A percentile compares a stretch with the other conserved stretches of the same genome.
phyloP scores from a whole-genome alignment of 129 eudicot species.

The Tagetes erecta region DNA sequence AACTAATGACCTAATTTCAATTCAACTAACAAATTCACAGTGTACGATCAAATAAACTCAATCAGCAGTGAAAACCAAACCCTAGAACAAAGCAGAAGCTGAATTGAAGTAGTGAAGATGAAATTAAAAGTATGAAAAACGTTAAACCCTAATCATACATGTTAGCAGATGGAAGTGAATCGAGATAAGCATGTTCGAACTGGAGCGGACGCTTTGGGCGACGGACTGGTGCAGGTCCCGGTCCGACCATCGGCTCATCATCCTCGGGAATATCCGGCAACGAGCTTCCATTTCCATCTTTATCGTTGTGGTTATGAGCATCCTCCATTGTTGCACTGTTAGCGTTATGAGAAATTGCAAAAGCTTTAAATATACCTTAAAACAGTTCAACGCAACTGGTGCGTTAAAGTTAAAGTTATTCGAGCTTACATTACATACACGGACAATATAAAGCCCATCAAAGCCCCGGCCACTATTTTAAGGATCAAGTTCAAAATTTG shows the following conservation, averaged over 20 bases:
- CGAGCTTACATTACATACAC: neutral
- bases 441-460: neutral
- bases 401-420: neutral
- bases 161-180: conserved; percentile 91
- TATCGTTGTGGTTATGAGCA: conserved; percentile 33
- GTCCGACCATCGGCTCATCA: conserved; percentile 68
- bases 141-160: conserved; percentile 58
- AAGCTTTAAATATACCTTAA: conserved; percentile 4
- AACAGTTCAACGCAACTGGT: too few species aligned
- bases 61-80: neutral
- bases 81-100: conserved; percentile 19
- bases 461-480: neutral
- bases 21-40: neutral
- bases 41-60: conserved; percentile 18
- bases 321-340: conserved; percentile 39
- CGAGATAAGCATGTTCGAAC: conserved; percentile 94
- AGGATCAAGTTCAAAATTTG: neutral
- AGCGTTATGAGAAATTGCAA: conserved; percentile 14
- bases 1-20: conserved; percentile 1
- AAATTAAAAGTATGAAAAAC: conserved; percentile 3
- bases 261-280: conserved; percentile 27
- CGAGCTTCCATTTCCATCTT: conserved; percentile 37
- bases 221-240: conserved; percentile 74
- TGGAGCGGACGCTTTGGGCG: conserved; percentile 91
- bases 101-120: neutral